A percentile compares a stretch with the other conserved stretches of the same genome.
phyloP scores from a whole-genome alignment of 2,329 filamentous ascomycete genomes.

The Arthrobotrys musiformis region DNA sequence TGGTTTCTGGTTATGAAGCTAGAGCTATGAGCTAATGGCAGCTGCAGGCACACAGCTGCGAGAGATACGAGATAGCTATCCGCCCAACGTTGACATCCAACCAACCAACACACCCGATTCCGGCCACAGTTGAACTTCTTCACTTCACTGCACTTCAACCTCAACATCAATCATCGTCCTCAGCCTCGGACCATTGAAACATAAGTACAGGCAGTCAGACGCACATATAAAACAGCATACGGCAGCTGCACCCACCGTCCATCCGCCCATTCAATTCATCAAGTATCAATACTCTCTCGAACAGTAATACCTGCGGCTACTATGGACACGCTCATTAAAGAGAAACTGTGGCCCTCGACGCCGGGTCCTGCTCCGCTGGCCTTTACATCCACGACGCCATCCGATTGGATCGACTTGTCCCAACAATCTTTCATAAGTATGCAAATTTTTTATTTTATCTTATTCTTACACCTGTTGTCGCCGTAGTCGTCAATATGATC shows the following conservation, averaged over 20 bases:
- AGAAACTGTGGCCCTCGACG: constrained; percentile 50
- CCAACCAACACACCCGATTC: constrained; percentile 31
- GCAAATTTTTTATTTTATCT: too few species aligned
- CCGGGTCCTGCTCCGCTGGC: constrained; percentile 26
- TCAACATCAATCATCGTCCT: background rate
- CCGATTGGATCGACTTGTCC: constrained; percentile 53
- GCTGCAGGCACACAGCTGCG: background rate
- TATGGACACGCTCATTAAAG: constrained; percentile 45
- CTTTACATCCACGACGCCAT: constrained; percentile 35
- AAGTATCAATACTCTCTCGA: constrained; percentile 11
- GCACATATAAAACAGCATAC: constrained; percentile 8
- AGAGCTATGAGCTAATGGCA: background rate
- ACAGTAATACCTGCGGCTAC: too few species aligned
- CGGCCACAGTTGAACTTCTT: constrained; percentile 12
- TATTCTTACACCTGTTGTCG: too few species aligned
- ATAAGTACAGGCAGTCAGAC: background rate
- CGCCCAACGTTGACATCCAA: constrained; percentile 2
- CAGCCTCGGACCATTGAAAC: too few species aligned
- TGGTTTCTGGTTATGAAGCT: background rate
- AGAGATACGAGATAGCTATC: constrained; percentile 24
- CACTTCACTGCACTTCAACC: constrained; percentile 13
- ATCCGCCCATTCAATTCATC: too few species aligned
- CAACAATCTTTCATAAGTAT: constrained; percentile 52
- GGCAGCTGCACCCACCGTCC: constrained; percentile 7
- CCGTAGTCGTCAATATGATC: background rate